Conservation (phyloP, 176 grass and related monocot species). For the Carex myosuroides region DNA sequence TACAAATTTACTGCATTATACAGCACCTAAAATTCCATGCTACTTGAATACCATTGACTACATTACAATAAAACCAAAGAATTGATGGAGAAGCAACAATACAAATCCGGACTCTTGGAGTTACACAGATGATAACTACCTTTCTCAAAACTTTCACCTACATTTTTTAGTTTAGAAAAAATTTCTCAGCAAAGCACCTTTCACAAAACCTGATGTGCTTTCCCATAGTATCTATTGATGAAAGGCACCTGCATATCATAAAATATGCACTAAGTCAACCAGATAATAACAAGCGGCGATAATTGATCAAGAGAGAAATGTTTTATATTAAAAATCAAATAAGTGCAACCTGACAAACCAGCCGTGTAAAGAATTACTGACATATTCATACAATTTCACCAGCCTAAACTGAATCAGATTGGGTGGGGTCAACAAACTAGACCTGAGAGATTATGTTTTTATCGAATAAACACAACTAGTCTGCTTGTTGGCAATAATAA, state of each 20-base stretch:
- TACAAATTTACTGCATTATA: neutral
- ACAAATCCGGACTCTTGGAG: neutral
- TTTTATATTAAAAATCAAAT: neutral
- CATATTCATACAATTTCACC: neutral
- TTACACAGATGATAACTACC: neutral
- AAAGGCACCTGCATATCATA: constrained; percentile 38
- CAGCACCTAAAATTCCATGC: neutral
- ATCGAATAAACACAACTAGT: neutral
- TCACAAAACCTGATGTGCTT: constrained; percentile 60
- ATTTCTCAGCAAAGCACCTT: neutral
- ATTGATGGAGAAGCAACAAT: neutral
- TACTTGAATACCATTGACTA: neutral
- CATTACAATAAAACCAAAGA: neutral
- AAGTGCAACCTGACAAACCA: neutral
- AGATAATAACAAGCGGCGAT: neutral
- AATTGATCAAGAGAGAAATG: neutral
- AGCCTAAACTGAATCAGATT: neutral
- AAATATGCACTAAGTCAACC: neutral
- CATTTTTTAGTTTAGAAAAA: neutral
- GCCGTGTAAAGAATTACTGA: neutral
- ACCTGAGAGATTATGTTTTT: neutral
- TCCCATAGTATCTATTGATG: constrained; percentile 78
- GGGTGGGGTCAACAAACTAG: neutral
- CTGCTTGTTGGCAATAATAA: neutral
- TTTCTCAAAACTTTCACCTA: constrained; percentile 1